Base-by-base conservation (phyloP, 306 rosid species). In the Corylus avellana region DNA sequence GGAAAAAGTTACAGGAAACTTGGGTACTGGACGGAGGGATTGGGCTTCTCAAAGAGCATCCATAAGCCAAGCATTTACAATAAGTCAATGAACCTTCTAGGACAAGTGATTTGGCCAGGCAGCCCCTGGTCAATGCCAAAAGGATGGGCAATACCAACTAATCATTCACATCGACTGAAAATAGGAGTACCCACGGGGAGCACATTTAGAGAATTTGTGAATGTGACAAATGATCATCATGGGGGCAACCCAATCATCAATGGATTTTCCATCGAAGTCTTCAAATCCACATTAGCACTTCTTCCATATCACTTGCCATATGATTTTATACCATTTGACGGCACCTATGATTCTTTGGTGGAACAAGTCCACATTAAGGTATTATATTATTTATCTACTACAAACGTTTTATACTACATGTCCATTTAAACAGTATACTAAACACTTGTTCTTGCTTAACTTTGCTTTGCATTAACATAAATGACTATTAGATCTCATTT, bases 301-400 rank as follows among this genome's bases (percentile, higher is more conserved):
- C 64, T 81, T n/a, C 80, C 80, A 27, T 81, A 57, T 48, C 8
- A 75, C 17, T 75, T 75, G 66, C 47, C 77, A 6, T 70, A 68
- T 25, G 39, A 68, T 3, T 70, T 69, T 6, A 12, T 75, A 39
- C 76, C 77, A 22, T 68, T n/a, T 13, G 0, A 20, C 0, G 66
- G 72, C 49, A 27, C 77, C 6, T 56, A 75, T 57, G 77, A 81
- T 75, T 22, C 35, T 1, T 14, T 74, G 57, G 70, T 59, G 10
- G 13, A 81, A 18, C 76, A 75, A 75, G 48, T 75, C 6, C n/a
- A 56, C 4, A 58, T 75, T 16, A 42, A 74, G 79, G 75, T 75
- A 17, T 47, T 4, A 16, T 16, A 16, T 7, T 7, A 8, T 47
- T 47, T 47, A 70, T 10, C 67, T 22, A 25, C 32, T 57, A 1